phyloP scores from a whole-genome alignment of 1,139 yeast species.

The Yamadazyma pseudoaaseri region DNA sequence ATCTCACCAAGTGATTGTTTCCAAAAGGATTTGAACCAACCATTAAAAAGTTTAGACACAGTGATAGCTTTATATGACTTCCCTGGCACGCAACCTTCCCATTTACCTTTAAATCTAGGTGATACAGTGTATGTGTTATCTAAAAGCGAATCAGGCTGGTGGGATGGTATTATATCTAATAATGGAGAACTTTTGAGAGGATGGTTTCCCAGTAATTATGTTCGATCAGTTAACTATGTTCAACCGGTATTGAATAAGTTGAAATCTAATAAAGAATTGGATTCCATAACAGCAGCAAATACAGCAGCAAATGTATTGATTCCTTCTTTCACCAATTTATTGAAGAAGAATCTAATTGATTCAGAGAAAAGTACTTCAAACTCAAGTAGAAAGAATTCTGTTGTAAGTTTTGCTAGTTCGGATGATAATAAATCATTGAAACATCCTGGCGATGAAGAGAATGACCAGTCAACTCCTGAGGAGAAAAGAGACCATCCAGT shows the following conservation, averaged over 20 bases:
- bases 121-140: constrained; percentile 52
- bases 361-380: constrained; percentile 30
- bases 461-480: not conserved
- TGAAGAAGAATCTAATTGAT: constrained; percentile 38
- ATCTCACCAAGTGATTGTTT: constrained; percentile 28
- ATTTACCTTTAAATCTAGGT: constrained; percentile 47
- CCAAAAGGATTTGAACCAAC: constrained; percentile 20
- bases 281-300: constrained; percentile 47
- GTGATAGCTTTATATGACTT: constrained; percentile 54
- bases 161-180: constrained; percentile 61
- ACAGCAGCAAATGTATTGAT: constrained; percentile 51
- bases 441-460: constrained; percentile 1
- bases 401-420: constrained; percentile 48
- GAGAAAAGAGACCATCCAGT: not conserved
- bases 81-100: constrained; percentile 46
- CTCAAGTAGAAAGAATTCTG: constrained; percentile 44
- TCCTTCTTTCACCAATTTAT: constrained; percentile 41
- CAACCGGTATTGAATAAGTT: constrained; percentile 45
- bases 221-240: constrained; percentile 47
- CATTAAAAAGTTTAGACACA: constrained; percentile 43
- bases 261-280: constrained; percentile 42
- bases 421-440: constrained; percentile 17
- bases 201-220: constrained; percentile 72
- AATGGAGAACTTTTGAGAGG: constrained; percentile 55
- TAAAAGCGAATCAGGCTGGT: constrained; percentile 65